phyloP scores from a whole-genome alignment of 805 yeast genomes.

The Cyberlindnera americana region DNA sequence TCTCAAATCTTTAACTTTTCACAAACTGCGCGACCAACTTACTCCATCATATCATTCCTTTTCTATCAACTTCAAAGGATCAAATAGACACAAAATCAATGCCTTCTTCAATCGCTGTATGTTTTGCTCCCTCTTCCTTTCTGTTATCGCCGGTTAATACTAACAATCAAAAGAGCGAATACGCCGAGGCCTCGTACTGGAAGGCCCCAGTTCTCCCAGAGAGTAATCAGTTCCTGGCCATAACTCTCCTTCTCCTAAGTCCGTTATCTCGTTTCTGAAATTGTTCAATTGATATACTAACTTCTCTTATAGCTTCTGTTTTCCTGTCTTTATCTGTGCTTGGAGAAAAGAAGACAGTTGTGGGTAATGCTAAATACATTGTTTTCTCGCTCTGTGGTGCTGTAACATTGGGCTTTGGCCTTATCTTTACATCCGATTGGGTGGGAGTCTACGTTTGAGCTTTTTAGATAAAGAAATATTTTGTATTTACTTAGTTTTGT shows the following conservation, averaged over 20 bases:
- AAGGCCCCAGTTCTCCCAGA: background rate
- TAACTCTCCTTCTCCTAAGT: conserved; percentile 2
- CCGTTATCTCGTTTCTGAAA: background rate
- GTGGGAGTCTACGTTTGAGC: conserved; percentile 44
- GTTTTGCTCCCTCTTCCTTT: no score
- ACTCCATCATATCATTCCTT: no score
- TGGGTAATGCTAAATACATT: conserved; percentile 22
- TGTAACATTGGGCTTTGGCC: conserved; percentile 37
- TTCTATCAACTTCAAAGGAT: no score
- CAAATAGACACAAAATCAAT: no score
- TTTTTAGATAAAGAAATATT: no score
- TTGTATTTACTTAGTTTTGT: no score
- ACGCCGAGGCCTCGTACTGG: conserved; percentile 1
- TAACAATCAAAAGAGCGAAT: conserved; percentile 3
- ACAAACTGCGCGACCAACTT: no score
- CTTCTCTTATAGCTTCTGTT: conserved; percentile 3
- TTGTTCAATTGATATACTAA: no score
- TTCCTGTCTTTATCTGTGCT: conserved; percentile 9
- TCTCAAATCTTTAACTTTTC: no score
- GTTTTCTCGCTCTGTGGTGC: conserved; percentile 32
- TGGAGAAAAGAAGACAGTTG: conserved; percentile 7
- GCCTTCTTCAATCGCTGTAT: background rate
- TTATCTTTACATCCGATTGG: conserved; percentile 38
- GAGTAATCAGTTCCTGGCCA: conserved; percentile 3
- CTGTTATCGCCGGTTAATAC: no score